Conservation (phyloP, 352 stramenopile species). For the Phytophthora tentaculata region DNA sequence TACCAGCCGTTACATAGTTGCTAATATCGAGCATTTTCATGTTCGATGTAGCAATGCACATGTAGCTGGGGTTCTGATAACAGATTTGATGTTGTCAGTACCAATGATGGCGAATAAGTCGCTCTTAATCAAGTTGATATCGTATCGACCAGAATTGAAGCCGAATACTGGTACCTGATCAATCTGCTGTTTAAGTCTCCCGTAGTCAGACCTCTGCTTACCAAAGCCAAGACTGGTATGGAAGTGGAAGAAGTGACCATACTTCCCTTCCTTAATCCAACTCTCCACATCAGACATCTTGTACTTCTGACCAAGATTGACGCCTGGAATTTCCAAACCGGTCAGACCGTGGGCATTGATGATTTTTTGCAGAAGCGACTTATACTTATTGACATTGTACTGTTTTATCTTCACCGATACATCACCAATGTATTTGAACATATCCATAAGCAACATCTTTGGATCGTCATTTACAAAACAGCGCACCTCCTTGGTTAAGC, state of each 20-base stretch:
- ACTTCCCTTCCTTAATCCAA: neutral
- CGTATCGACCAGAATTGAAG: neutral
- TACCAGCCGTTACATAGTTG: constrained; percentile 1
- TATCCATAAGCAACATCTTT: neutral
- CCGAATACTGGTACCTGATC: constrained; percentile 2
- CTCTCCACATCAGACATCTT: neutral
- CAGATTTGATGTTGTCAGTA: neutral
- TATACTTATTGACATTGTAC: constrained; percentile 2
- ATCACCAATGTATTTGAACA: constrained; percentile 1
- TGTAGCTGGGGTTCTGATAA: neutral
- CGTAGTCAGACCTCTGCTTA: neutral
- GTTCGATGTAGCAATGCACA: neutral
- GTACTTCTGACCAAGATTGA: neutral
- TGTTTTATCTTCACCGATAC: neutral
- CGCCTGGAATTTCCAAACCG: neutral
- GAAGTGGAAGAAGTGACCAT: neutral
- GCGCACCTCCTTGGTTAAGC: neutral
- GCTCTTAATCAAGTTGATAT: neutral
- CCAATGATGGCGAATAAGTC: neutral
- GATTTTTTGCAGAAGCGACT: neutral
- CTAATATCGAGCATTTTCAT: neutral
- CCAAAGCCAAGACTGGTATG: constrained; percentile 1
- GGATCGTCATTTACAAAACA: constrained; percentile 1
- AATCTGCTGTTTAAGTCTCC: neutral
- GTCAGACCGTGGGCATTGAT: neutral